A percentile compares a stretch with the other conserved stretches of the same genome.
These are phyloP conservation scores for Taiozyma sp. DNA, from an alignment of 1,139 yeast species.

Conservation along the genomic window DNA sequence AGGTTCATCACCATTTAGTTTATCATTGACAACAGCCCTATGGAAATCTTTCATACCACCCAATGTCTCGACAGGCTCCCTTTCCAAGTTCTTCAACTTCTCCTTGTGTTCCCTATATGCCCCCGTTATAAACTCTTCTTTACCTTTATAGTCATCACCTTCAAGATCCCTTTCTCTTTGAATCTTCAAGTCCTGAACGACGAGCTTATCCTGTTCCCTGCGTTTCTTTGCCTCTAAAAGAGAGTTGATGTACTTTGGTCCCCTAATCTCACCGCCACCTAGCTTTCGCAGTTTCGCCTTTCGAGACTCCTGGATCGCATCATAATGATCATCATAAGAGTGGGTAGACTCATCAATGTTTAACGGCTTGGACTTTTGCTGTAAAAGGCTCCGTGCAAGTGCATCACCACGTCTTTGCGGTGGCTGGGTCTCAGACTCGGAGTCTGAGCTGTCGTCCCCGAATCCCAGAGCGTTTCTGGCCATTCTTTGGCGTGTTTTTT, in stretches of 20 bases:
- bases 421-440: conserved; percentile 2
- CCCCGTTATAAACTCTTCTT: conserved; percentile 39
- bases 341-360: conserved; percentile 1
- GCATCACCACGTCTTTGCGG: not conserved
- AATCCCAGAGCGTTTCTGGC: conserved; percentile 14
- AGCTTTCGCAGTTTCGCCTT: conserved; percentile 1
- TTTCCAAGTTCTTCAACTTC: conserved; percentile 1
- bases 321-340: conserved; percentile 8
- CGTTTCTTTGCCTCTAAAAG: conserved; percentile 33
- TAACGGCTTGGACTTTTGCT: not conserved
- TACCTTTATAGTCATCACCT: conserved; percentile 33
- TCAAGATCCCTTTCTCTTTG: conserved; percentile 29
- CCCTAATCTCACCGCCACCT: not conserved
- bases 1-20: conserved; percentile 1
- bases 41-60: conserved; percentile 9
- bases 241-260: conserved; percentile 33
- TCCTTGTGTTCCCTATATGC: conserved; percentile 36
- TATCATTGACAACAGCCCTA: conserved; percentile 2
- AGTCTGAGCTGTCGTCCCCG: conserved; percentile 6
- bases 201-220: conserved; percentile 36
- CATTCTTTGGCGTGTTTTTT: conserved; percentile 1
- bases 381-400: not conserved
- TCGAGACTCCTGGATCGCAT: conserved; percentile 5
- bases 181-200: conserved; percentile 29
- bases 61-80: conserved; percentile 1